Evolutionary conservation across 495 filamentous ascomycete genomes (phyloP), one percentile per base, ranked within the genome.

Genomic region (Podospora fimiseda): DNA sequence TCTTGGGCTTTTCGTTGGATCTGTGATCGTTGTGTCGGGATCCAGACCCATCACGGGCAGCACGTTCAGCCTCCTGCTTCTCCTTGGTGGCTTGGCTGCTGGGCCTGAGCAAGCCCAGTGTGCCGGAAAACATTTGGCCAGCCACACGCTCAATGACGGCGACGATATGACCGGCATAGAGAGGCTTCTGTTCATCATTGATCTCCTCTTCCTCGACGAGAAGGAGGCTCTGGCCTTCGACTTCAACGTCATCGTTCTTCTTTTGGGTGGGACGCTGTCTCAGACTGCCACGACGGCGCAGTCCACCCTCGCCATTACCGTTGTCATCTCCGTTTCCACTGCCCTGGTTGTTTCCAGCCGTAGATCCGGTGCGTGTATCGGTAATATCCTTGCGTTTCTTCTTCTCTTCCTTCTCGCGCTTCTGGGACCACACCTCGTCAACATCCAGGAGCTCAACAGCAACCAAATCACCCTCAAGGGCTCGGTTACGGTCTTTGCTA

Each of bases 351-450:
- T 83, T 83, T 39, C 87, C 83, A 60, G 83, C 86, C 24, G 75
- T 86, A 53, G 84, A 85, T 40, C 83, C 80, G 30, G 82, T 83
- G 50, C 93, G 83, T 43, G 89, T 89, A 62, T 96, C 93, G 19
- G 90, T 94, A 53, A 95, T 93, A 62, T 98, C 93, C 76, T 98
- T 98, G 66, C 93, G 87, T 75, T 97, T 97, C 83, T 98, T 98
- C 77, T 98, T 98, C 62, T 98, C 93, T 68, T 98, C 93, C 65
- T 98, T 98, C 67, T 98, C 93, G 19, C 89, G 87, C 76, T 98
- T 98, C 72, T 98, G 93, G 14, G 85, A 81, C 93, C 93, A 98
- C 9, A 98, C 93, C 63, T 98, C 93, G 66, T 97, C 93, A 2
- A 98, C 93, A 65, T 98, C 93, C 22, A 98, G 84, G 16, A 98